phyloP scores from a whole-genome alignment of 495 filamentous ascomycete genomes.

The Penicillium pulvis region DNA sequence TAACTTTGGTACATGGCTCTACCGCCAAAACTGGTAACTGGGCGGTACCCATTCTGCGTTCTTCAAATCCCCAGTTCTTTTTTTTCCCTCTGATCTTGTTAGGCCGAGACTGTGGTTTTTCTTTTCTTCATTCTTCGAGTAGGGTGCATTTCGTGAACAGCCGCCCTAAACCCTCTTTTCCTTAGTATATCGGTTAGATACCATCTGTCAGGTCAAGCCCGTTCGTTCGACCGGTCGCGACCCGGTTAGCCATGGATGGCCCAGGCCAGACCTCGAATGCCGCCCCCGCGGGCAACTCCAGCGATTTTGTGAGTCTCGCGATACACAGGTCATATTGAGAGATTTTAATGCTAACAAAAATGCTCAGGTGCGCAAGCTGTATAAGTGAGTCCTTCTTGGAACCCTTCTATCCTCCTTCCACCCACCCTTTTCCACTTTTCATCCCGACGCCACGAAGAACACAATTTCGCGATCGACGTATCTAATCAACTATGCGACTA shows the following conservation, averaged over 20 bases:
- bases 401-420: conserved; percentile 12
- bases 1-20: conserved; percentile 34
- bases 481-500: conserved; percentile 36
- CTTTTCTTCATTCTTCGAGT: conserved; percentile 18
- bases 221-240: conserved; percentile 51
- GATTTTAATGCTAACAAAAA: conserved; percentile 29
- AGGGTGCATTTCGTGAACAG: conserved; percentile 4
- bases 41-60: conserved; percentile 15
- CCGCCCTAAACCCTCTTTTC: conserved; percentile 8
- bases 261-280: conserved; percentile 50
- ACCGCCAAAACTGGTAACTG: conserved; percentile 17
- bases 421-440: not conserved
- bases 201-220: conserved; percentile 25
- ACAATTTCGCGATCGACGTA: conserved; percentile 12
- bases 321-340: conserved; percentile 9
- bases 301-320: conserved; percentile 70
- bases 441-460: not conserved
- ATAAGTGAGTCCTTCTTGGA: conserved; percentile 69
- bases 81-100: conserved; percentile 19
- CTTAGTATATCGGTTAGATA: conserved; percentile 15
- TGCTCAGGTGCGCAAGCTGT: conserved; percentile 91
- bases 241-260: conserved; percentile 50
- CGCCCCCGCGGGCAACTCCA: conserved; percentile 67
- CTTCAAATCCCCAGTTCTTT: conserved; percentile 22
- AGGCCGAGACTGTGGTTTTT: conserved; percentile 2